Evolutionary conservation across 1,284 basidiomycete genomes (phyloP).

Genomic region (Heterobasidion annosum): DNA sequence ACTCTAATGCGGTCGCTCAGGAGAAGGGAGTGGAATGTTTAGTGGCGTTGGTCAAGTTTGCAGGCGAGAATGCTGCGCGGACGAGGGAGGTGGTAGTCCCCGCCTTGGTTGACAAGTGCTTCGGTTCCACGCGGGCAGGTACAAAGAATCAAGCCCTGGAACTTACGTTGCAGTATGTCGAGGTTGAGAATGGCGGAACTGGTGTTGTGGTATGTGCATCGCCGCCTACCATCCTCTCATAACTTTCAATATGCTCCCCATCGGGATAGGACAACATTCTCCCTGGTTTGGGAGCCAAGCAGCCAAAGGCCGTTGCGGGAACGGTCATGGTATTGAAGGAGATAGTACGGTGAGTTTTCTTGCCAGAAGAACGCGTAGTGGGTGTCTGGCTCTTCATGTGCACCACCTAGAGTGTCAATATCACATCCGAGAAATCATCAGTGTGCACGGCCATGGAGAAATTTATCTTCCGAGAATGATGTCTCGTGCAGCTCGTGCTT

Average conservation of each 20-base stretch:
- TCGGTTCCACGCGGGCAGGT: slow-evolving; percentile 85
- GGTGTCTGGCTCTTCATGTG: slow-evolving; percentile 26
- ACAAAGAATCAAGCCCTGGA: slow-evolving; percentile 91
- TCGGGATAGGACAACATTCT: slow-evolving; percentile 64
- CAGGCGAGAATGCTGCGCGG: slow-evolving; percentile 80
- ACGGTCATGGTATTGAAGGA: slow-evolving; percentile 78
- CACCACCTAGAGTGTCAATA: too few species aligned
- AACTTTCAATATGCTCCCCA: neutral
- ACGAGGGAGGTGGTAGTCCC: slow-evolving; percentile 81
- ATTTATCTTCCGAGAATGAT: too few species aligned
- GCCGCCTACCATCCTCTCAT: slow-evolving; percentile 13
- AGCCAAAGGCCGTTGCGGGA: slow-evolving; percentile 90
- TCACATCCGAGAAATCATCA: too few species aligned
- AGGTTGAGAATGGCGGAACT: slow-evolving; percentile 86
- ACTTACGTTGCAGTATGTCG: slow-evolving; percentile 83
- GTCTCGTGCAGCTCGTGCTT: too few species aligned
- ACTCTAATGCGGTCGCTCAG: slow-evolving; percentile 95
- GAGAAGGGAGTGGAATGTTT: slow-evolving; percentile 93
- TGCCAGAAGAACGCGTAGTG: neutral
- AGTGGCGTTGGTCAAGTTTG: slow-evolving; percentile 80
- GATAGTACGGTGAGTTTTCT: slow-evolving; percentile 44
- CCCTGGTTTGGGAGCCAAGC: slow-evolving; percentile 84
- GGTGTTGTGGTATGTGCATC: slow-evolving; percentile 74
- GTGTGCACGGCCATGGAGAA: too few species aligned
- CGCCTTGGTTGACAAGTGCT: slow-evolving; percentile 91